Evolutionary conservation across 192 early-diverging fungal genomes (phyloP), one percentile per base, ranked within the genome.

Genomic region (Backusella liffmaniae): DNA sequence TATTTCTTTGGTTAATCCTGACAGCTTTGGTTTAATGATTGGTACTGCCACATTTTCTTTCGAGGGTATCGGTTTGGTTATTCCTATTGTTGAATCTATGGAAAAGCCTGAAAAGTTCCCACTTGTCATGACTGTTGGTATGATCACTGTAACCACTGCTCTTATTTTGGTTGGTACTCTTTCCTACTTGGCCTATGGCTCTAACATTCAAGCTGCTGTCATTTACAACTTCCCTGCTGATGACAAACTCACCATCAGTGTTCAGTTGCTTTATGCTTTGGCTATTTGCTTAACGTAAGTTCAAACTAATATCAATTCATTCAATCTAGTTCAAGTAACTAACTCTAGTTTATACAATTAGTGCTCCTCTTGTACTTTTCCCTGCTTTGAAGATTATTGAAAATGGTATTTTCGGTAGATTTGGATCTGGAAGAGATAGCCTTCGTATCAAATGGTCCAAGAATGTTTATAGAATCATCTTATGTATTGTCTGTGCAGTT

Each of bases 301-400:
- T 34, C 32, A 23, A 46, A 72, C 37, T 34, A 36, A 34, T 16
- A 21, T 59, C 9, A 21, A 3, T n/a, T 26, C 37, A 30, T 72
- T 46, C 15, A 51, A 65, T 36, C 21, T 7, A n/a, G 5, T 21
- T 23, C n/a, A 21, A 53, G 5, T 53, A 53, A 53, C 51, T 53
- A 53, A 53, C 51, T 36, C 5, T 3, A 32, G 2, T 3, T 32
- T 75, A 41, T 78, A 59, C 7, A 34, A 71, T 36, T 74, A 78
- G 77, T 3, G 91, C 93, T 51, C 96, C 96, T 6, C 76, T 97
- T 46, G 91, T 91, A 76, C 83, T 95, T 75, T 97, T 96, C 83
- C 95, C 96, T 6, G 91, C 92, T 34, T 92, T 94, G 73, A 88
- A 91, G 65, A 97, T 97, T 77, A 85, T 93, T 36, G 94, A 96